Percentiles rank a stretch among this genome's conserved stretches.
These are phyloP conservation scores for Candida odintsovae DNA, from an alignment of 805 yeast species.

Conservation along the genomic window DNA sequence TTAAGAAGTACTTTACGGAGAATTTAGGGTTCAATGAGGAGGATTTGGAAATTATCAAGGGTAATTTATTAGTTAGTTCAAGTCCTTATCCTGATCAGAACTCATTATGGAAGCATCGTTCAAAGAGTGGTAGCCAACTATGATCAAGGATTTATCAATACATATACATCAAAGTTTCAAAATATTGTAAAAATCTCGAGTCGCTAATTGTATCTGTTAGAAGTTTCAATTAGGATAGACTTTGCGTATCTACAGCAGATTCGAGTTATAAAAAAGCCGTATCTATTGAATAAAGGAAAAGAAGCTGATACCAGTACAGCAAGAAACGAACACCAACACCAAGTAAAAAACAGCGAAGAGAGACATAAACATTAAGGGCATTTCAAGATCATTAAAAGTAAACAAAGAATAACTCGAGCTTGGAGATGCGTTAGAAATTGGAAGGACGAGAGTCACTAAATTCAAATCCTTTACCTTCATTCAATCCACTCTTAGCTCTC, in stretches of 20 bases:
- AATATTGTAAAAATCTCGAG: too few species aligned
- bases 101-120: constrained; percentile 21
- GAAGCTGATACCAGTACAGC: not conserved
- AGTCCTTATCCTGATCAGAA: constrained; percentile 15
- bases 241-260: too few species aligned
- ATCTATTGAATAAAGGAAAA: too few species aligned
- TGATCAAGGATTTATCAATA: not conserved
- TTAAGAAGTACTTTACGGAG: constrained; percentile 39
- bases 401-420: not conserved
- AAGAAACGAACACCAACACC: too few species aligned
- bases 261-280: too few species aligned
- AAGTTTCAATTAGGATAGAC: too few species aligned
- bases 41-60: constrained; percentile 36
- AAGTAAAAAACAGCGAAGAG: too few species aligned
- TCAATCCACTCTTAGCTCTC: constrained; percentile 29
- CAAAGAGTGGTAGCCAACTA: constrained; percentile 9
- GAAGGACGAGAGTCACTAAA: not conserved
- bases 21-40: constrained; percentile 37
- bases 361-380: not conserved
- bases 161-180: too few species aligned
- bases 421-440: not conserved
- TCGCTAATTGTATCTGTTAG: too few species aligned
- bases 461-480: not conserved
- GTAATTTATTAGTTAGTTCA: constrained; percentile 23
- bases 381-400: not conserved